Evolutionary conservation across 2,329 filamentous ascomycete genomes (phyloP).

Genomic region (Diplodia intermedia): DNA sequence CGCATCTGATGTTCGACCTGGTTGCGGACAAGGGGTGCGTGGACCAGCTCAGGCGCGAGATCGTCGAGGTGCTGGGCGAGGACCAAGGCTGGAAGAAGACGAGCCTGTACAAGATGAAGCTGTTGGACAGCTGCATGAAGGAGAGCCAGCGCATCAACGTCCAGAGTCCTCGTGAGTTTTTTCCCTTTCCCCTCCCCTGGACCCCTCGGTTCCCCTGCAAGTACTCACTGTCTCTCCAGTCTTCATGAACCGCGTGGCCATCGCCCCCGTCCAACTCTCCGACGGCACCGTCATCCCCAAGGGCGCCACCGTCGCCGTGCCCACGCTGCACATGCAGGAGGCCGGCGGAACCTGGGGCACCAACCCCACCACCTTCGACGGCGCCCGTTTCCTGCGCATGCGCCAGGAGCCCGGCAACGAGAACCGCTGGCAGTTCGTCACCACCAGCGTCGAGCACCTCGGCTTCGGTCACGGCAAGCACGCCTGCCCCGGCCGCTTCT

Average conservation of each 20-base stretch:
- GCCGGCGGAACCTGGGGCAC: slow-evolving; percentile 31
- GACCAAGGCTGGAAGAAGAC: slow-evolving; percentile 41
- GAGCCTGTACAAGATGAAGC: slow-evolving; percentile 41
- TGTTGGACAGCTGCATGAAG: slow-evolving; percentile 46
- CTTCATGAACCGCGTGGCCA: slow-evolving; percentile 23
- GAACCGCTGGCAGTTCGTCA: slow-evolving; percentile 34
- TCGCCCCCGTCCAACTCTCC: slow-evolving; percentile 38
- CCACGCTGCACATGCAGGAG: slow-evolving; percentile 28
- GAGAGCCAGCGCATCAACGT: slow-evolving; percentile 40
- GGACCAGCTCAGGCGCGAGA: slow-evolving; percentile 40
- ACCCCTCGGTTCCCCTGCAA: neutral
- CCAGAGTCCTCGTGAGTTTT: neutral
- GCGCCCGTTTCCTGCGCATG: slow-evolving; percentile 34
- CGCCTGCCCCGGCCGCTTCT: slow-evolving; percentile 35
- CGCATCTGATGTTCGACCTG: slow-evolving; percentile 39
- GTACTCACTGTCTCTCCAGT: slow-evolving; percentile 23
- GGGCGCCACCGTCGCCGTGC: slow-evolving; percentile 35
- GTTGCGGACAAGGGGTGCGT: slow-evolving; percentile 39
- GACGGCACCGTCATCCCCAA: slow-evolving; percentile 40
- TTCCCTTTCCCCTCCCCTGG: too few relatives aligned
- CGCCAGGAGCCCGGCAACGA: slow-evolving; percentile 32
- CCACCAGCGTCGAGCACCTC: slow-evolving; percentile 36
- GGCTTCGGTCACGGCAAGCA: slow-evolving; percentile 36
- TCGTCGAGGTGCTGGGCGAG: slow-evolving; percentile 38
- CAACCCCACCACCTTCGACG: slow-evolving; percentile 16